These are phyloP conservation scores for Coelastrella sp. DNA, from an alignment of 139 green algal genomes.

Conservation along the genomic window DNA sequence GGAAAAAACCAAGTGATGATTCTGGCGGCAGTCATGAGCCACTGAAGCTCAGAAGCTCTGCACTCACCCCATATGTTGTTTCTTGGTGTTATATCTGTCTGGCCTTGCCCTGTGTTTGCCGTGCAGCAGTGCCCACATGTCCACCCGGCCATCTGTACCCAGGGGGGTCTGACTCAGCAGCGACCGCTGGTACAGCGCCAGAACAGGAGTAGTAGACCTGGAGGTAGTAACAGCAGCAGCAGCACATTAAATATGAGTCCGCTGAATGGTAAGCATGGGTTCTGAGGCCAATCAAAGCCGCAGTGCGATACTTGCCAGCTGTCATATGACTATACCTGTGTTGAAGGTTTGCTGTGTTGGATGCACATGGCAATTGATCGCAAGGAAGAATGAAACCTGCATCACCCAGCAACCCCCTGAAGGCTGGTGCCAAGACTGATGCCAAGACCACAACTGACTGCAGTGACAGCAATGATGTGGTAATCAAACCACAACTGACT, in stretches of 20 bases:
- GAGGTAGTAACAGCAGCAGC: background rate
- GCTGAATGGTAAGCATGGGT: background rate
- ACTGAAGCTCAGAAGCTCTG: no score
- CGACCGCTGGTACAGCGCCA: slow-evolving; percentile 31
- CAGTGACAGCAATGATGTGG: no score
- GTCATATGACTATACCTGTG: no score
- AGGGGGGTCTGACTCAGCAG: slow-evolving; percentile 33
- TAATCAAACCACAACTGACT: no score
- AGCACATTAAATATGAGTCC: background rate
- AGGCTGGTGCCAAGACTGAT: no score
- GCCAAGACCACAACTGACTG: no score
- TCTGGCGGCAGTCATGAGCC: background rate
- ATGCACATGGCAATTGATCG: no score
- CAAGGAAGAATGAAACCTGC: no score
- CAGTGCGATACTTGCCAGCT: background rate
- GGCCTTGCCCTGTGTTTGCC: slow-evolving; percentile 23
- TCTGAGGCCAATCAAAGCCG: background rate
- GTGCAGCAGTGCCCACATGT: slow-evolving; percentile 28
- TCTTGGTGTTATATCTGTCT: background rate
- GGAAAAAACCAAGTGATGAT: background rate
- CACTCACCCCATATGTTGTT: background rate
- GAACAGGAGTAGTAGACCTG: slow-evolving; percentile 32
- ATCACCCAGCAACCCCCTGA: no score
- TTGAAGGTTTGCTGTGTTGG: no score
- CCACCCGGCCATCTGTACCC: background rate